phyloP scores from a whole-genome alignment of 2,329 filamentous ascomycete genomes.

The Sclerotinia nivalis region DNA sequence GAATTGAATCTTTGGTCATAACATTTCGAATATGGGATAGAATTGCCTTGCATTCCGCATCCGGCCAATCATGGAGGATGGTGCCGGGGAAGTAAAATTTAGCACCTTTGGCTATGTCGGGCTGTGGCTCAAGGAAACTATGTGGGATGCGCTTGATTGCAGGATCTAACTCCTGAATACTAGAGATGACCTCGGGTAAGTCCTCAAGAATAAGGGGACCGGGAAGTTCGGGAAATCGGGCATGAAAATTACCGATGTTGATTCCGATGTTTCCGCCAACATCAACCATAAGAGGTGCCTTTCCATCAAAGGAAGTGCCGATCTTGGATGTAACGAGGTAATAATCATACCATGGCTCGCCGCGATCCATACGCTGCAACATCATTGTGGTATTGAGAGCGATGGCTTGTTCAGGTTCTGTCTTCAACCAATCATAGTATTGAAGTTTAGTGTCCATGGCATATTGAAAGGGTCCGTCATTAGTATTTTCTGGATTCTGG shows the following conservation, averaged over 20 bases:
- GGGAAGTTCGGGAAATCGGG: constrained; percentile 17
- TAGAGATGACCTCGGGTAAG: constrained; percentile 19
- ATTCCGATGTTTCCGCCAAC: constrained; percentile 26
- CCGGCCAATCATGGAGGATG: constrained; percentile 47
- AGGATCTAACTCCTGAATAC: constrained; percentile 19
- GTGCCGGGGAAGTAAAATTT: constrained; percentile 42
- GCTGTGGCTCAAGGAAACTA: constrained; percentile 43
- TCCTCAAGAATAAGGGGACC: constrained; percentile 27
- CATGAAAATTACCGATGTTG: constrained; percentile 21
- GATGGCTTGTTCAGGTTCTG: constrained; percentile 6
- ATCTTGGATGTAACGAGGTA: not conserved
- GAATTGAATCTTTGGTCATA: constrained; percentile 41
- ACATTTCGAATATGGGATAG: constrained; percentile 36
- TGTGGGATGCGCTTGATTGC: constrained; percentile 38
- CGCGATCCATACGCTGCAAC: constrained; percentile 15
- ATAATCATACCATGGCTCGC: constrained; percentile 21
- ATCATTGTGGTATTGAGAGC: constrained; percentile 23
- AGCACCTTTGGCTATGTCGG: constrained; percentile 34
- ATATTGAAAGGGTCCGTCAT: constrained; percentile 20
- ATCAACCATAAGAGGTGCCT: constrained; percentile 23
- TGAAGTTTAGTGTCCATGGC: constrained; percentile 12
- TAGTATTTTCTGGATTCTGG: constrained; percentile 20
- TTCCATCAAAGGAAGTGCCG: not conserved
- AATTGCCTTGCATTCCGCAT: constrained; percentile 41
- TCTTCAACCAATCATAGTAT: constrained; percentile 23